These are phyloP conservation scores for Phaffia rhodozyma DNA, from an alignment of 1,284 basidiomycete genomes.

Conservation along the genomic window DNA sequence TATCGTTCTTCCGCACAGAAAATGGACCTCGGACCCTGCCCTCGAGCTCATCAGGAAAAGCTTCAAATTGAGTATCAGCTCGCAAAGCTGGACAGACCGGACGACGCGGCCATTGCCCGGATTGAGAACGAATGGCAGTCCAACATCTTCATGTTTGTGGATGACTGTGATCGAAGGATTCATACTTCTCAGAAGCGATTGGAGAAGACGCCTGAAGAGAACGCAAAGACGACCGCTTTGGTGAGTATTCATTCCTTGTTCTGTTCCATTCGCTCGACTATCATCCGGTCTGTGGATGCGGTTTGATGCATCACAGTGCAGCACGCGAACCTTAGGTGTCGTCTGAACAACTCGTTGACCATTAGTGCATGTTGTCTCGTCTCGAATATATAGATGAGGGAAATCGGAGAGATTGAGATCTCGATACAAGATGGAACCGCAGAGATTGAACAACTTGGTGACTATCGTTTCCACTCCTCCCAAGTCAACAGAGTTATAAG, in stretches of 20 bases:
- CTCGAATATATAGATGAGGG: slow-evolving; percentile 61
- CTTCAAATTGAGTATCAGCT: slow-evolving; percentile 82
- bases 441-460: slow-evolving; percentile 89
- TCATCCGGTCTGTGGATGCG: neutral
- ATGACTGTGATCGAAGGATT: slow-evolving; percentile 96
- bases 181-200: slow-evolving; percentile 81
- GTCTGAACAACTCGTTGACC: neutral
- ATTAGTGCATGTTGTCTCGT: neutral
- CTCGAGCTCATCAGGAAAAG: slow-evolving; percentile 89
- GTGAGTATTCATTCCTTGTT: slow-evolving; percentile 37
- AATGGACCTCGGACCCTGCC: slow-evolving; percentile 98
- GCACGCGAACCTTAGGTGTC: too few relatives aligned
- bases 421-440: slow-evolving; percentile 96
- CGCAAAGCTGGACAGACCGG: slow-evolving; percentile 62
- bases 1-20: slow-evolving; percentile 47
- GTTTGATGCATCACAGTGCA: neutral
- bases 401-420: slow-evolving; percentile 97
- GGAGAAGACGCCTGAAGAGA: slow-evolving; percentile 99
- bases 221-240: slow-evolving; percentile 93
- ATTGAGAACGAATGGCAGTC: slow-evolving; percentile 92
- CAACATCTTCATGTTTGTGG: slow-evolving; percentile 89
- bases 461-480: slow-evolving; percentile 26
- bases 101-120: slow-evolving; percentile 62
- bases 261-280: neutral
- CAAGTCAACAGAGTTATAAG: slow-evolving; percentile 15